Evolutionary conservation across 73 alveolate genomes (phyloP).

Genomic region (Strombidium stylifer): DNA sequence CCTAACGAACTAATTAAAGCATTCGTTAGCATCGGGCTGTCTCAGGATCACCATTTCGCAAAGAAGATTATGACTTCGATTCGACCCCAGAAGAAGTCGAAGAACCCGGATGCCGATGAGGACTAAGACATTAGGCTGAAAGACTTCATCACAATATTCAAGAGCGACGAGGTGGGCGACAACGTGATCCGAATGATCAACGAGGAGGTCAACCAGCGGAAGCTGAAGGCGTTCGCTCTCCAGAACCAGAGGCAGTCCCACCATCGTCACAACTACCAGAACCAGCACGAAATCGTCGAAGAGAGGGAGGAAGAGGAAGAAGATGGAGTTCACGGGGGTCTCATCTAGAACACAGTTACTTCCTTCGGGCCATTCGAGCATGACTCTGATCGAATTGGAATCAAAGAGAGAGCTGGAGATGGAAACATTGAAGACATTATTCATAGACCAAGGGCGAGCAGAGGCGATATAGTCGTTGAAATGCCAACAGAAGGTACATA

Average conservation of each 20-base stretch:
- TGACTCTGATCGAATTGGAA: no score
- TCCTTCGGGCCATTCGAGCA: no score
- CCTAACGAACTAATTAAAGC: conserved; percentile 54
- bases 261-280: neutral
- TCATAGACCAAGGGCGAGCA: no score
- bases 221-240: neutral
- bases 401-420: no score
- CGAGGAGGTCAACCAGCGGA: conserved; percentile 15
- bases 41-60: conserved; percentile 50
- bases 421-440: no score
- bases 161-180: conserved; percentile 52
- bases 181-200: conserved; percentile 33
- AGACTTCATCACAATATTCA: conserved; percentile 58
- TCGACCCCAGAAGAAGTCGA: neutral
- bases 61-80: conserved; percentile 45
- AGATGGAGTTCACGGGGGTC: no score
- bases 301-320: no score
- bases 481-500: no score
- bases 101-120: conserved; percentile 2
- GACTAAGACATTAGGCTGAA: conserved; percentile 40
- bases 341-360: no score
- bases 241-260: conserved; percentile 17
- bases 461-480: no score
- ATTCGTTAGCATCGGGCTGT: conserved; percentile 41
- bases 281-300: conserved; percentile 9